phyloP scores from a whole-genome alignment of 305 asterid species.

The Coffea humblotiana region DNA sequence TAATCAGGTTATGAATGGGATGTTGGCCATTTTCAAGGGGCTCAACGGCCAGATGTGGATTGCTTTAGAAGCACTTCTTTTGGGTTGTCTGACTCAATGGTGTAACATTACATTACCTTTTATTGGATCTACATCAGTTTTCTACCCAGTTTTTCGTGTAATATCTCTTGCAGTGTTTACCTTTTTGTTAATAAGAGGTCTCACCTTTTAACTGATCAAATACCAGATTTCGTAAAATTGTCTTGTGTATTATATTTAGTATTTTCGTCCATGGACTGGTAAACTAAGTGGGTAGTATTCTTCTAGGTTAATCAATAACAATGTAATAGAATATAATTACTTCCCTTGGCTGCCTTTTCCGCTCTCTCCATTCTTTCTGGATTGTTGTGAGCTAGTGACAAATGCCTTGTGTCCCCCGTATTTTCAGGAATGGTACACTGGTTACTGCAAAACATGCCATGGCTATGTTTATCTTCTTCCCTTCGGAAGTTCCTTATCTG shows the following conservation, averaged over 20 bases:
- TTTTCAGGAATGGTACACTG: background rate
- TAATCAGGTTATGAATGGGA: slow-evolving; percentile 97
- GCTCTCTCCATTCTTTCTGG: background rate
- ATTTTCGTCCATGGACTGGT: background rate
- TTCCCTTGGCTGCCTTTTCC: slow-evolving; percentile 1
- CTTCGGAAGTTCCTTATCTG: background rate
- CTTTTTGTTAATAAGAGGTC: background rate
- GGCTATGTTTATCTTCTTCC: background rate
- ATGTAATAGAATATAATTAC: background rate
- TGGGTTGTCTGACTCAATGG: slow-evolving; percentile 72
- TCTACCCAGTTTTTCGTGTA: background rate
- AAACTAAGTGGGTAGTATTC: background rate
- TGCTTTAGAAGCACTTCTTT: slow-evolving; percentile 88
- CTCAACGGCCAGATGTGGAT: slow-evolving; percentile 89
- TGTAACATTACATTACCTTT: slow-evolving; percentile 30
- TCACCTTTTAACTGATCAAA: background rate
- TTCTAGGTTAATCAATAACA: background rate
- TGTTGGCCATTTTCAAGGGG: slow-evolving; percentile 90
- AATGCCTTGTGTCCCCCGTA: background rate
- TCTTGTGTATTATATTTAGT: background rate
- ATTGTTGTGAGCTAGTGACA: background rate
- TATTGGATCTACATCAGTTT: background rate
- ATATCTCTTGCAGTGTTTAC: background rate
- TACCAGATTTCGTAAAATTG: background rate
- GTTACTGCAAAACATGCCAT: background rate